Evolutionary conservation across 257 asterid species (phyloP).

Genomic region (Capsicum rhomboideum): DNA sequence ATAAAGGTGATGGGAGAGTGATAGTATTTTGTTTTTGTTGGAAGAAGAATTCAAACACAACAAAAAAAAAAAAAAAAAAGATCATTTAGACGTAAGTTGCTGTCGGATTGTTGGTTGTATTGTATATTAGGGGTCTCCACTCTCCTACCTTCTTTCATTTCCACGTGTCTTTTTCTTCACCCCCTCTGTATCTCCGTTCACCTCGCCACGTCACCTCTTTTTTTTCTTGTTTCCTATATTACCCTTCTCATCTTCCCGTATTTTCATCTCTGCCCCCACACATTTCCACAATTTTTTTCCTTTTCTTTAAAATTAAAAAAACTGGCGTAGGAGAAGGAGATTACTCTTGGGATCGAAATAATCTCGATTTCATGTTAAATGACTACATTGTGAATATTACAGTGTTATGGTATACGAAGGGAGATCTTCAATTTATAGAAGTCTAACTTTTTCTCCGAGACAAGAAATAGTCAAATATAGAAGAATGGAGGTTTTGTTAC

Average conservation of each 20-base stretch:
- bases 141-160: neutral
- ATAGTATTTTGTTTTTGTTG: neutral
- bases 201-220: conserved; percentile 12
- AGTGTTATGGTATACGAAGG: too few relatives aligned
- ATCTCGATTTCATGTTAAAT: too few relatives aligned
- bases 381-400: too few relatives aligned
- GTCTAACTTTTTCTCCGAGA: too few relatives aligned
- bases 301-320: too few relatives aligned
- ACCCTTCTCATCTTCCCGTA: neutral
- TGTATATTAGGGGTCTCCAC: neutral
- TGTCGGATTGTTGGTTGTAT: conserved; percentile 26
- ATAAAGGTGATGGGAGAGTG: neutral
- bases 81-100: conserved; percentile 4
- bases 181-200: neutral
- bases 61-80: conserved; percentile 8
- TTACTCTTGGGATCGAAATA: too few relatives aligned
- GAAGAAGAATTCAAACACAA: neutral
- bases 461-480: too few relatives aligned
- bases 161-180: conserved; percentile 3
- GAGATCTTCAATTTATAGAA: too few relatives aligned
- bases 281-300: too few relatives aligned
- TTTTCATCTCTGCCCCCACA: neutral
- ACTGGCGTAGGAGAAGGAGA: too few relatives aligned
- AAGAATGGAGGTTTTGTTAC: too few relatives aligned
- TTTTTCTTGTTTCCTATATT: neutral